phyloP scores from a whole-genome alignment of 2,329 filamentous ascomycete species.

The Polytolypa hystricis region DNA sequence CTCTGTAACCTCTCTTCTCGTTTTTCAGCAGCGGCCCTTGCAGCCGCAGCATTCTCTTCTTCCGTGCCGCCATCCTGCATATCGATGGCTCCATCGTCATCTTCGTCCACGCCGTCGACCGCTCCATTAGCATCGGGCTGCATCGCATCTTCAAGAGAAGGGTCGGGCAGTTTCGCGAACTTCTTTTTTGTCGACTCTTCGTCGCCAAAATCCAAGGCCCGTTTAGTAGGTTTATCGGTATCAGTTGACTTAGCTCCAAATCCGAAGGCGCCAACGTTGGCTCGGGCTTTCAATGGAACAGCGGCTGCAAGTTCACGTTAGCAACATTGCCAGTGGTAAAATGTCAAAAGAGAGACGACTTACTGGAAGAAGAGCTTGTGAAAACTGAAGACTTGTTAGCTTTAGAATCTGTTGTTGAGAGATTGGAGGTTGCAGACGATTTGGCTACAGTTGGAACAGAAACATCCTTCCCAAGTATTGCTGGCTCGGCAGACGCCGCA shows the following conservation, averaged over 20 bases:
- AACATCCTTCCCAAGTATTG: slow-evolving; percentile 45
- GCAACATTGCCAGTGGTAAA: not conserved
- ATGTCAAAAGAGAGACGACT: slow-evolving; percentile 9
- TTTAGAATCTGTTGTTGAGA: slow-evolving; percentile 27
- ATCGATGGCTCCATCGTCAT: slow-evolving; percentile 62
- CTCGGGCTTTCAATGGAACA: slow-evolving; percentile 52
- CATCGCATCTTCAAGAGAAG: slow-evolving; percentile 54
- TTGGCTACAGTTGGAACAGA: slow-evolving; percentile 39
- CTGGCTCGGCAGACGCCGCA: slow-evolving; percentile 44
- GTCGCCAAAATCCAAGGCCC: slow-evolving; percentile 74
- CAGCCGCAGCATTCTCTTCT: slow-evolving; percentile 76
- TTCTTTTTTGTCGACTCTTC: slow-evolving; percentile 80
- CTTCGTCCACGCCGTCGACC: slow-evolving; percentile 33
- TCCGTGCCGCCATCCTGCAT: slow-evolving; percentile 71
- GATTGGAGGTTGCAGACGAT: slow-evolving; percentile 32
- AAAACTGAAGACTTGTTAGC: slow-evolving; percentile 34
- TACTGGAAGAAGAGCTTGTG: slow-evolving; percentile 33
- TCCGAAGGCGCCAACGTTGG: slow-evolving; percentile 74
- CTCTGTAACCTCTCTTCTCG: slow-evolving; percentile 56
- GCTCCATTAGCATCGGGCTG: slow-evolving; percentile 46
- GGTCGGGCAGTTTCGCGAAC: slow-evolving; percentile 77
- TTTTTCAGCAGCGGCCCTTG: slow-evolving; percentile 72
- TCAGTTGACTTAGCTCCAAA: slow-evolving; percentile 60
- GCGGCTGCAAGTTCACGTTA: slow-evolving; percentile 20
- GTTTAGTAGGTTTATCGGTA: slow-evolving; percentile 56